Conservation (phyloP, 345 rosid species). For the Hypericum androsaemum region DNA sequence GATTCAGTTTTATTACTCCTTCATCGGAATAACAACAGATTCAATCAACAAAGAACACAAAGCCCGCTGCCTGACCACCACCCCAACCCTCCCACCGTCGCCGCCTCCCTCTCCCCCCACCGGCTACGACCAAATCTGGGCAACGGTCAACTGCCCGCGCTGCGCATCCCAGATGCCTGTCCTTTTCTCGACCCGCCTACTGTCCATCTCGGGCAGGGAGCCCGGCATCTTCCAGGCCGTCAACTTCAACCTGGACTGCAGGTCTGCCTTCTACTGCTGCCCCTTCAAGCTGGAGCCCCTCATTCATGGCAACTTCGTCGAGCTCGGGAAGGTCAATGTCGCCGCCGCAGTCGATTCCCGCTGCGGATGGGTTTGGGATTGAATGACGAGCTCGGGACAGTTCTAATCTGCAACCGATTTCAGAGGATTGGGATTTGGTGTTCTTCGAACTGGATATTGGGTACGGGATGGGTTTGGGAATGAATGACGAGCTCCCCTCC, state of each 20-base stretch:
- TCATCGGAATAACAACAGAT: too few species aligned
- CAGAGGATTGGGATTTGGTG: too few species aligned
- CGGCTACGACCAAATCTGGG: conserved; percentile 53
- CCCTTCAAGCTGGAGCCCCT: conserved; percentile 71
- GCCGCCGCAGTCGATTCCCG: neutral
- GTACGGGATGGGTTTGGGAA: too few species aligned
- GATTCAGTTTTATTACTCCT: too few species aligned
- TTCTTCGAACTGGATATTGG: too few species aligned
- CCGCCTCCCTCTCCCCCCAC: conserved; percentile 24
- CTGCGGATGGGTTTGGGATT: too few species aligned
- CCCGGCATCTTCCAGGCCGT: conserved; percentile 70
- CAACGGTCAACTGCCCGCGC: conserved; percentile 67
- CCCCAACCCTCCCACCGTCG: conserved; percentile 10
- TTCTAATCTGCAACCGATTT: too few species aligned
- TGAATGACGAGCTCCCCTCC: too few species aligned
- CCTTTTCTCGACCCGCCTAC: conserved; percentile 72
- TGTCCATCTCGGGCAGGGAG: conserved; percentile 54
- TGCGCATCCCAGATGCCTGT: conserved; percentile 56
- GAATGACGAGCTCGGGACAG: too few species aligned
- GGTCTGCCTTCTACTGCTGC: conserved; percentile 72
- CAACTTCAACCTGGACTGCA: conserved; percentile 60
- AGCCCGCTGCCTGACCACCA: conserved; percentile 3
- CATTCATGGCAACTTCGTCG: conserved; percentile 66
- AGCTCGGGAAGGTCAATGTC: conserved; percentile 51
- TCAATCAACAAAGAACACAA: too few species aligned